Conservation (phyloP, 1,139 yeast species). For the Suhomyces panamericanus region DNA sequence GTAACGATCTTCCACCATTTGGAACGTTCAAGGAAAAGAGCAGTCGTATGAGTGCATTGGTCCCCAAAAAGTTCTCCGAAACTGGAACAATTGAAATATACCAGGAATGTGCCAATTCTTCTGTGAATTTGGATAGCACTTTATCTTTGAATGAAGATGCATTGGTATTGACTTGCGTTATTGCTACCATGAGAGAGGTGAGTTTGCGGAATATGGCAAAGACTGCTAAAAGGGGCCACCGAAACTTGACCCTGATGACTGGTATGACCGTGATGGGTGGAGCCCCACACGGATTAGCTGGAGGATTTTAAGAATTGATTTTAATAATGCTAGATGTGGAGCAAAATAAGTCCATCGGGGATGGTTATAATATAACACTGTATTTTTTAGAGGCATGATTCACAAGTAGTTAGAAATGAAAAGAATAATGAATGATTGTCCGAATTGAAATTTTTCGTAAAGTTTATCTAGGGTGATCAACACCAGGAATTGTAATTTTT, state of each 20-base stretch:
- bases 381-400: no score
- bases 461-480: no score
- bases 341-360: no score
- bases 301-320: no score
- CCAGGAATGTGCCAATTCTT: conserved; percentile 25
- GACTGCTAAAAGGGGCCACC: background rate
- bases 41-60: conserved; percentile 10
- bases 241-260: background rate
- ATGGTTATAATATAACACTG: no score
- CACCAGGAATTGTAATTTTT: no score
- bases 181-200: conserved; percentile 37
- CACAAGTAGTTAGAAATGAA: no score
- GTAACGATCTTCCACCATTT: conserved; percentile 43
- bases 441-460: no score
- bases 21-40: conserved; percentile 37
- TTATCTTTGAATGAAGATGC: conserved; percentile 35
- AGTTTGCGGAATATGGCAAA: conserved; percentile 22
- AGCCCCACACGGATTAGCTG: background rate
- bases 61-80: conserved; percentile 40
- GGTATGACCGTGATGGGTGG: background rate
- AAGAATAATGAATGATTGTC: no score
- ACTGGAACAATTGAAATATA: conserved; percentile 39
- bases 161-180: conserved; percentile 32
- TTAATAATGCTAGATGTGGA: no score
- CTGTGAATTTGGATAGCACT: conserved; percentile 27